Conservation (phyloP, 176 grass and related monocot species). For the Melocanna baccifera region DNA sequence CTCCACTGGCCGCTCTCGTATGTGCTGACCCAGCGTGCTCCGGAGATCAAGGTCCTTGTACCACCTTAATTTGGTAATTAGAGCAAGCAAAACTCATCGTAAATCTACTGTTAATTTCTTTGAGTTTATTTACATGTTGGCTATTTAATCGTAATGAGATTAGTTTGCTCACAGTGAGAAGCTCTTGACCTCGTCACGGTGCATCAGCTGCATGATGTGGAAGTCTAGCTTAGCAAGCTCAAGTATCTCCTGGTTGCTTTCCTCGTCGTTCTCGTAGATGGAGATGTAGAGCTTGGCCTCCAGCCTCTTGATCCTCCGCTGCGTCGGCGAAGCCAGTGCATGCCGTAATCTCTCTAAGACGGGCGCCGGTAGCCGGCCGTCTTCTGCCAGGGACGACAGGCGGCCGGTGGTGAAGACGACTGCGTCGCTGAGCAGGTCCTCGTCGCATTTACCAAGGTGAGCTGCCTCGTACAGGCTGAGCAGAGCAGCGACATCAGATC, state of each 20-base stretch:
- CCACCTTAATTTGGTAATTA: not conserved
- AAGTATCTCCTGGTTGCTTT: not conserved
- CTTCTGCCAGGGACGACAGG: not conserved
- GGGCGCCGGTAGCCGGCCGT: not conserved
- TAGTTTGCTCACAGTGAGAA: conserved; percentile 31
- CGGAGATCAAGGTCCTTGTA: not conserved
- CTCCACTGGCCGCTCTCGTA: conserved; percentile 16
- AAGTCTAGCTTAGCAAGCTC: conserved; percentile 47
- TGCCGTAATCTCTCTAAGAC: not conserved
- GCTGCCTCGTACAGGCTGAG: conserved; percentile 21
- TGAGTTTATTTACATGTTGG: not conserved
- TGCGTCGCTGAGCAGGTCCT: not conserved
- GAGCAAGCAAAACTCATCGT: not conserved
- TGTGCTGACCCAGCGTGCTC: not conserved
- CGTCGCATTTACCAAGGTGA: not conserved
- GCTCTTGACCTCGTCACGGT: conserved; percentile 24
- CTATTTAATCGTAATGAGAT: not conserved
- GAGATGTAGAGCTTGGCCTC: conserved; percentile 32
- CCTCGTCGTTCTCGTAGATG: not conserved
- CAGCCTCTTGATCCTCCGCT: conserved; percentile 7
- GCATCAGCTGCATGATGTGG: conserved; percentile 35
- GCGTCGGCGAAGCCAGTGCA: conserved; percentile 8
- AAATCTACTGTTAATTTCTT: not conserved
- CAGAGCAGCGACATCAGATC: not conserved
- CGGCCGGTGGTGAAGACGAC: not conserved